A percentile compares a stretch with the other conserved stretches of the same genome.
phyloP scores from a whole-genome alignment of 2,329 filamentous ascomycete species.

The Myriosclerotinia scirpicola region DNA sequence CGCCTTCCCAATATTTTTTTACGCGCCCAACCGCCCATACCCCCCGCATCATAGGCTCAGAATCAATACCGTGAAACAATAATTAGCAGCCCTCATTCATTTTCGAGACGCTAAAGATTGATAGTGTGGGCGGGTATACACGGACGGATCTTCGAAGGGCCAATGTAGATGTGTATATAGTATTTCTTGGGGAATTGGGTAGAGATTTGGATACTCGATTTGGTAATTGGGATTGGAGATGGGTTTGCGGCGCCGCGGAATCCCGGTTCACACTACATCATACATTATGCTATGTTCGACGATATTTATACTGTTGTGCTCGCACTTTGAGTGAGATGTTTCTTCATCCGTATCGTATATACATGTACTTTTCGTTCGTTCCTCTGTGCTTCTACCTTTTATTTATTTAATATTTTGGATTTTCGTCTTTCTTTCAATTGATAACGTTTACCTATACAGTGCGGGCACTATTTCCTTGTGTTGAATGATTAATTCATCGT shows the following conservation, averaged over 20 bases:
- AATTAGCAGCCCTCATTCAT: too few species aligned
- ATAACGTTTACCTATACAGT: not conserved
- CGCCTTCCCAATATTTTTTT: too few species aligned
- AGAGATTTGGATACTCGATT: not conserved
- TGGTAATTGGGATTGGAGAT: not conserved
- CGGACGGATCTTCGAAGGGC: too few species aligned
- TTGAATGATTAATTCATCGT: not conserved
- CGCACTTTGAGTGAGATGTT: not conserved
- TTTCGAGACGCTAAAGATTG: too few species aligned
- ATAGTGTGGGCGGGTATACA: constrained; percentile 9
- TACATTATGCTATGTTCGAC: not conserved
- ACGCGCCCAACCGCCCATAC: constrained; percentile 13
- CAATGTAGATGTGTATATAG: not conserved
- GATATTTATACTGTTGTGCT: constrained; percentile 6
- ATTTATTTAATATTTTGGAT: not conserved
- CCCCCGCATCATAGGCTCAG: not conserved
- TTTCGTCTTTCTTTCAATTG: not conserved
- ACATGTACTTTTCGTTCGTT: not conserved
- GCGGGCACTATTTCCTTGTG: constrained; percentile 7
- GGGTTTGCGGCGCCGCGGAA: not conserved
- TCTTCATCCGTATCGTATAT: not conserved
- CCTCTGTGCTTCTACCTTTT: not conserved
- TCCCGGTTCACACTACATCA: too few species aligned
- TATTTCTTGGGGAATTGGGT: not conserved
- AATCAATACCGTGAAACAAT: not conserved